Conservation (phyloP, 106 monocot genomes). For the Vanilla planifolia region DNA sequence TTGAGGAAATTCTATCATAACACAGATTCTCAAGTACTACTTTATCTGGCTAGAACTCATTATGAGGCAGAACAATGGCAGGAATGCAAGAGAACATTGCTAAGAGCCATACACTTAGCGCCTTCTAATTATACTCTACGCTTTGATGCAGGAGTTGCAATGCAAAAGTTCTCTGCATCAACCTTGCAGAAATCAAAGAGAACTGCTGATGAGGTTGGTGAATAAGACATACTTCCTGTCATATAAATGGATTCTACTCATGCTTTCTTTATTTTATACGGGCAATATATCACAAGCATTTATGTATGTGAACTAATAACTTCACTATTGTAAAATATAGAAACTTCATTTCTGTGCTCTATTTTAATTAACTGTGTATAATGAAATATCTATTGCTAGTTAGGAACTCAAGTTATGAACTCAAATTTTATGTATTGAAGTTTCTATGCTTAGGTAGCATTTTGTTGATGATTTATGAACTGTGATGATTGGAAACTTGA, state of each 20-base stretch:
- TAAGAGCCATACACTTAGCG: slow-evolving; percentile 92
- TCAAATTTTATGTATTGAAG: too few species aligned
- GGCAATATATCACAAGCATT: background rate
- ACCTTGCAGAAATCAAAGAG: slow-evolving; percentile 85
- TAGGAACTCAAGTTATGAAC: too few species aligned
- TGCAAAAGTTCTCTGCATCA: slow-evolving; percentile 97
- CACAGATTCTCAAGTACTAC: slow-evolving; percentile 77
- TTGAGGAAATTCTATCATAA: slow-evolving; percentile 89
- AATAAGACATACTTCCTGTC: background rate
- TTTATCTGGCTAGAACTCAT: slow-evolving; percentile 84
- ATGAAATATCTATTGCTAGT: too few species aligned
- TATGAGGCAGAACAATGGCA: slow-evolving; percentile 99
- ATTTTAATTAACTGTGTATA: too few species aligned
- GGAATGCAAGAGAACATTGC: slow-evolving; percentile 88
- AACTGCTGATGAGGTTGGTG: slow-evolving; percentile 86
- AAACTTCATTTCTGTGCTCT: too few species aligned
- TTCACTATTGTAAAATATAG: background rate
- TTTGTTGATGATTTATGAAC: too few species aligned
- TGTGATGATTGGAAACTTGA: too few species aligned
- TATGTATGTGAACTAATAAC: background rate
- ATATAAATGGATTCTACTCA: background rate
- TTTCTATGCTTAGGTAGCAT: too few species aligned
- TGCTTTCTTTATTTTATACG: background rate
- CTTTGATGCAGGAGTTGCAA: slow-evolving; percentile 93
- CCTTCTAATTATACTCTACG: slow-evolving; percentile 87